Evolutionary conservation across 2,329 filamentous ascomycete species (phyloP).

Genomic region (Diaporthe batatas): DNA sequence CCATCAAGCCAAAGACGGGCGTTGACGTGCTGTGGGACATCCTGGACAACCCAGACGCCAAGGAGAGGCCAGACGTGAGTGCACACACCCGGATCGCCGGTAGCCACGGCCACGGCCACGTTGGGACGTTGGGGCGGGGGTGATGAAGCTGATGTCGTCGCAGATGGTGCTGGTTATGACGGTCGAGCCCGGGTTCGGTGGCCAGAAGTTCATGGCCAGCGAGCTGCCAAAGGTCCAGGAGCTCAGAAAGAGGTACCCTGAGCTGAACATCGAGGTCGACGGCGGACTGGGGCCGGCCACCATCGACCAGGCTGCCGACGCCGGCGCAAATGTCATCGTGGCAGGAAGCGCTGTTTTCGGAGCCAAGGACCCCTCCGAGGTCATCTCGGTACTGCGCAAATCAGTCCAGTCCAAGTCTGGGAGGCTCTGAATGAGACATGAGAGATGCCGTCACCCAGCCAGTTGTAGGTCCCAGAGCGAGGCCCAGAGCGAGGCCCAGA

Average conservation of each 20-base stretch:
- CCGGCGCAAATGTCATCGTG: conserved; percentile 97
- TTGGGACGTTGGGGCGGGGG: too few species aligned
- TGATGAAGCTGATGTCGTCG: not conserved
- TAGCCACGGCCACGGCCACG: not conserved
- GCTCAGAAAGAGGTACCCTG: conserved; percentile 85
- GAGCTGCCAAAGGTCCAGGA: conserved; percentile 94
- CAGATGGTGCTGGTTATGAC: conserved; percentile 99
- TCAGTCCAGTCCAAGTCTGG: conserved; percentile 75
- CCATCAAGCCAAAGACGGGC: conserved; percentile 91
- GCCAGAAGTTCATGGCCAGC: conserved; percentile 98
- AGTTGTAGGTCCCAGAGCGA: conserved; percentile 9
- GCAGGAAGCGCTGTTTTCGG: conserved; percentile 97
- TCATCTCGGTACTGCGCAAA: conserved; percentile 84
- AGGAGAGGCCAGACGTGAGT: conserved; percentile 90
- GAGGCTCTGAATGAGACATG: conserved; percentile 51
- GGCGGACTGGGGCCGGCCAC: conserved; percentile 90
- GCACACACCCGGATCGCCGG: not conserved
- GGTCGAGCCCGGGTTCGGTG: conserved; percentile 95
- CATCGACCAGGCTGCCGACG: conserved; percentile 93
- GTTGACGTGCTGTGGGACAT: conserved; percentile 95
- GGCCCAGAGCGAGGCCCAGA: not conserved
- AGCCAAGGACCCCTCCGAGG: conserved; percentile 86
- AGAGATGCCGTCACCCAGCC: not conserved
- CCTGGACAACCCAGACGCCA: conserved; percentile 77
- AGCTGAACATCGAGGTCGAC: conserved; percentile 96